Base-by-base conservation (phyloP, 2,329 filamentous ascomycete genomes). In the Aotearoamyces nothofagi region DNA sequence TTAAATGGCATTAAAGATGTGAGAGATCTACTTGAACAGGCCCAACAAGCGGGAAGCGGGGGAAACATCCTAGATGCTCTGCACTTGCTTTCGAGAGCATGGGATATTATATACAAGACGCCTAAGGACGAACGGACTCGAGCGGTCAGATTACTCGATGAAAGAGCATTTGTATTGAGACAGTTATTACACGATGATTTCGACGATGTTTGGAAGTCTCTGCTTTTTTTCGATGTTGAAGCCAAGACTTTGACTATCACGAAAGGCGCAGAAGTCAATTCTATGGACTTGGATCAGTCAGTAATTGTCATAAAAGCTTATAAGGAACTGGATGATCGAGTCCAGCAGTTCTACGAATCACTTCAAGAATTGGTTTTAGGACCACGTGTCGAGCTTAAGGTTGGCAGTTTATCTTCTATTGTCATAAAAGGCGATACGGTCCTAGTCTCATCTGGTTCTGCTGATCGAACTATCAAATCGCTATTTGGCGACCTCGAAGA, bases 191-290 rank as follows among this genome's bases (percentile, higher is more conserved):
- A 73, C 33, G 67, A 77, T 22, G 67, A 69, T 6, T 64, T 90
- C 22, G 66, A 69, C 24, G 60, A 62, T 31, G 64, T 74, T n/a
- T 94, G 84, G 82, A 66, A 67, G 33, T 57, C 63, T 0, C 57
- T 87, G 24, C 57, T 92, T 9, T 53, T 60, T 2, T 53, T 84
- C 11, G 69, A 87, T 43, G 50, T 58, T 1, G 57, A 66, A 13
- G 52, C 57, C 6, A 56, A 59, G 6, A 61, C 53, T 25, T 53
- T 90, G 5, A 62, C 57, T 1, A 63, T 92, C 5, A 34, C 41
- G 9, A 30, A 15, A 30, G 27, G 7, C 16, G 39, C 7, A 20
- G 33, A 17, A 30, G 36, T 36, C 35, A 30, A 26, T 30, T 16
- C 15, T 22, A 66, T 66, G 60, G 62, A 39, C 15, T 62, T 69